These are phyloP conservation scores for Citrus maxima DNA, from an alignment of 345 rosid species.

Conservation along the genomic window DNA sequence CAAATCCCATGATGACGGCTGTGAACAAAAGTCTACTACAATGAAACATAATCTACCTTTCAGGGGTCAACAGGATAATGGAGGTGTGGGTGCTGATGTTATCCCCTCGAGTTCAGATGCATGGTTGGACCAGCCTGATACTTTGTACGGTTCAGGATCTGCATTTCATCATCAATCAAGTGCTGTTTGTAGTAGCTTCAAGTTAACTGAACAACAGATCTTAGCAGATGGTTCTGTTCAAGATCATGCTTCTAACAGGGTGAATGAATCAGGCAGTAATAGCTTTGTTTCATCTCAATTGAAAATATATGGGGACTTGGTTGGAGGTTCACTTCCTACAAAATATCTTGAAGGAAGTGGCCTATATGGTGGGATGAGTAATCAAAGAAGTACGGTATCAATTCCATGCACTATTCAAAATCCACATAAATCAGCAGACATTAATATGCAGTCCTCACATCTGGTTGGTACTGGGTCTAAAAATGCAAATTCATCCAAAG, in stretches of 20 bases:
- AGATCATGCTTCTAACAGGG: constrained; percentile 16
- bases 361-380: constrained; percentile 8
- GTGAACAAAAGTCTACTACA: constrained; percentile 12
- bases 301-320: constrained; percentile 19
- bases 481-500: constrained; percentile 26
- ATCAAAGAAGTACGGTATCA: constrained; percentile 18
- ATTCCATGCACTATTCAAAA: constrained; percentile 12
- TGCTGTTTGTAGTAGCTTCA: constrained; percentile 18
- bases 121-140: constrained; percentile 50
- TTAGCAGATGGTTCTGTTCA: constrained; percentile 22
- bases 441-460: constrained; percentile 9
- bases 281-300: constrained; percentile 6
- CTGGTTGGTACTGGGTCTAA: constrained; percentile 13
- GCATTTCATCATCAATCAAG: constrained; percentile 16
- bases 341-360: constrained; percentile 15
- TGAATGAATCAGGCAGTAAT: constrained; percentile 6
- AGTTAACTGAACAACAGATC: constrained; percentile 40
- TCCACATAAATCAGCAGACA: constrained; percentile 12
- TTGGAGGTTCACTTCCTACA: constrained; percentile 10
- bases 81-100: constrained; percentile 44
- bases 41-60: constrained; percentile 19
- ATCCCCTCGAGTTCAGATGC: constrained; percentile 39
- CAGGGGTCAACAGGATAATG: constrained; percentile 16
- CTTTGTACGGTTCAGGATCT: constrained; percentile 25
- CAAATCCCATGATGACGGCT: constrained; percentile 9